Percentiles rank a stretch among this genome's conserved stretches.
Conservation (phyloP, 805 yeast genomes). For the Ogataea sp. region DNA sequence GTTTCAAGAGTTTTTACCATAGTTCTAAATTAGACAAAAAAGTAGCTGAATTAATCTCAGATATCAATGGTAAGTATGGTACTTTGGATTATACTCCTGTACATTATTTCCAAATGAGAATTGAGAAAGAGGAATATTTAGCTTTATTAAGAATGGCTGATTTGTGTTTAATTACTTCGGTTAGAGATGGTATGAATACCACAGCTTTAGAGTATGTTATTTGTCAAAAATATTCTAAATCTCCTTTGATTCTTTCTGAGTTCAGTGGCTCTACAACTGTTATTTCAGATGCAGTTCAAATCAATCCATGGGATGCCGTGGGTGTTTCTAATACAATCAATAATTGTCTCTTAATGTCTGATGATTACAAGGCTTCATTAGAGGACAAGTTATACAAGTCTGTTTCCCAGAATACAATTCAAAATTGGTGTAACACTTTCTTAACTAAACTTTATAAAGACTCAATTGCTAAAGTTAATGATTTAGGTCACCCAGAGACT, state of each 20-base stretch:
- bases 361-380: conserved; percentile 33
- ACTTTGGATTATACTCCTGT: conserved; percentile 78
- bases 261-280: conserved; percentile 84
- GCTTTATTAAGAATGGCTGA: conserved; percentile 88
- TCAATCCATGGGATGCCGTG: conserved; percentile 96
- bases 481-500: conserved; percentile 26
- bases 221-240: conserved; percentile 64
- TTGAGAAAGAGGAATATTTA: conserved; percentile 80
- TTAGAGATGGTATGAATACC: conserved; percentile 95
- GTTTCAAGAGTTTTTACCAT: conserved; percentile 64
- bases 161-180: conserved; percentile 78
- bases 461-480: background rate
- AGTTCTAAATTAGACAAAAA: conserved; percentile 66
- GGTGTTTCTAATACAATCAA: conserved; percentile 84
- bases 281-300: conserved; percentile 64
- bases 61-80: conserved; percentile 82
- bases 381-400: conserved; percentile 51
- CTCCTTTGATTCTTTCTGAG: conserved; percentile 84
- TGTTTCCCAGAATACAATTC: conserved; percentile 66
- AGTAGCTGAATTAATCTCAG: conserved; percentile 73
- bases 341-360: conserved; percentile 51
- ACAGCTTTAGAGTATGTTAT: conserved; percentile 89
- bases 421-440: conserved; percentile 68
- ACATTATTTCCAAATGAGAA: conserved; percentile 85
- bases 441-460: conserved; percentile 27